Evolutionary conservation across 1,284 basidiomycete species (phyloP), one percentile per base, ranked within the genome.

Genomic region (Cryptococcus amylolentus): DNA sequence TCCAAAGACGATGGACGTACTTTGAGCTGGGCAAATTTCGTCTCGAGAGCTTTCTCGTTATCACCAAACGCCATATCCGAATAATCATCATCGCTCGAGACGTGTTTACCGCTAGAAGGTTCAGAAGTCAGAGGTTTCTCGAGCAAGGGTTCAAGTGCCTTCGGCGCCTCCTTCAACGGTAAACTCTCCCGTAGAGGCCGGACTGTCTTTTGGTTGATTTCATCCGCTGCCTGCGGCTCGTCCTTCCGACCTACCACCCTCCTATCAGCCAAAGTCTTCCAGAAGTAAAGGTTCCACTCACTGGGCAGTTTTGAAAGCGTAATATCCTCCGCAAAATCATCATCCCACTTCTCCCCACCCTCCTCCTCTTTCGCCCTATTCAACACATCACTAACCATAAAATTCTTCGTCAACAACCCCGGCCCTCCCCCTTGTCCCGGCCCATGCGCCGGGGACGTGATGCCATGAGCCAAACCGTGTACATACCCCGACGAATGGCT

Each of bases 281-380:
- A 23, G 23, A 23, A 23, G 27, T 26, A 10, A 8, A 50, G 6
- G n/a, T 1, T 18, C 31, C 6, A 48, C 46, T 48, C 46, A 48
- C 39, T 20, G 18, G 31, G 20, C 39, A 44, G 2, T n/a, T 68
- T 71, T 3, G 74, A 62, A 10, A 72, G 50, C 1, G 68, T 69
- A 28, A 94, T 92, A 3, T 88, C 92, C 60, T 91, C 91, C 68
- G 93, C 92, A 69, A 98, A 98, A 72, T 98, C 95, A 65, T 92
- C 89, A 70, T 98, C 95, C 93, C 95, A 98, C 45, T 63, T 67
- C 49, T 68, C 68, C n/a, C 60, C 70, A 12, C 52, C 57, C 38
- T 59, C 61, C 35, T 49, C 58, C 54, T 75, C 72, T 27, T 64
- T 68, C 1, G 70, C 66, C 38, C 72, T 55, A 20, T 51, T 65